phyloP scores from a whole-genome alignment of 2,329 filamentous ascomycete species.

The Monilinia polystroma region DNA sequence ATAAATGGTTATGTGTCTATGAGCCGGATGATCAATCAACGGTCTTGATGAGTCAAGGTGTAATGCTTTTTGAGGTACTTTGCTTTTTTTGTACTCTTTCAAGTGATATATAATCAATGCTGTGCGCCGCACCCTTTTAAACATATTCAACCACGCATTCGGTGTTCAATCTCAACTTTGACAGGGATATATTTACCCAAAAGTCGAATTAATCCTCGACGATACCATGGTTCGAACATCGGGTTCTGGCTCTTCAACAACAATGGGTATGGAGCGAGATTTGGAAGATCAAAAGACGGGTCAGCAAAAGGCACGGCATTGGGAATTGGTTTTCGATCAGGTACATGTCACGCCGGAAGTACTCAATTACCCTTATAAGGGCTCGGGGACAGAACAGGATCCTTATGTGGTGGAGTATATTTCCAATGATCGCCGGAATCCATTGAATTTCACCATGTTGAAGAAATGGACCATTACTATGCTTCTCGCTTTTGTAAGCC shows the following conservation, averaged over 20 bases:
- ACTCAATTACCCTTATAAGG: constrained; percentile 44
- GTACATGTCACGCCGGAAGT: constrained; percentile 48
- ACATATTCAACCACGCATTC: constrained; percentile 1
- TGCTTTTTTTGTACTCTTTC: neutral
- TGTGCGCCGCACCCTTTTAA: neutral
- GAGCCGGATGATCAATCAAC: neutral
- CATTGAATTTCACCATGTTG: constrained; percentile 40
- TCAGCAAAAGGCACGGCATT: constrained; percentile 37
- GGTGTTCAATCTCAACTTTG: neutral
- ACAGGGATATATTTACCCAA: constrained; percentile 1
- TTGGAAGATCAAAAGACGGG: constrained; percentile 29
- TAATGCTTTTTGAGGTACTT: neutral
- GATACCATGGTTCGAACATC: constrained; percentile 15
- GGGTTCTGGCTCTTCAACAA: constrained; percentile 26
- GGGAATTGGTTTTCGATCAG: constrained; percentile 47
- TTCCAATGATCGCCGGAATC: constrained; percentile 45
- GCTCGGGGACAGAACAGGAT: constrained; percentile 45
- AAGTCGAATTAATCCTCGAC: constrained; percentile 7
- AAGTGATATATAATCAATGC: neutral
- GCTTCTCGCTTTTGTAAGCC: constrained; percentile 45
- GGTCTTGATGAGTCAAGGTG: neutral
- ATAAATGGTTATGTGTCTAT: neutral
- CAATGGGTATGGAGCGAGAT: constrained; percentile 25
- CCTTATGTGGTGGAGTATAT: constrained; percentile 47
- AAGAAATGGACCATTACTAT: constrained; percentile 46